Evolutionary conservation across 768 basidiomycete genomes (phyloP).

Genomic region (Lenzites betulinus): DNA sequence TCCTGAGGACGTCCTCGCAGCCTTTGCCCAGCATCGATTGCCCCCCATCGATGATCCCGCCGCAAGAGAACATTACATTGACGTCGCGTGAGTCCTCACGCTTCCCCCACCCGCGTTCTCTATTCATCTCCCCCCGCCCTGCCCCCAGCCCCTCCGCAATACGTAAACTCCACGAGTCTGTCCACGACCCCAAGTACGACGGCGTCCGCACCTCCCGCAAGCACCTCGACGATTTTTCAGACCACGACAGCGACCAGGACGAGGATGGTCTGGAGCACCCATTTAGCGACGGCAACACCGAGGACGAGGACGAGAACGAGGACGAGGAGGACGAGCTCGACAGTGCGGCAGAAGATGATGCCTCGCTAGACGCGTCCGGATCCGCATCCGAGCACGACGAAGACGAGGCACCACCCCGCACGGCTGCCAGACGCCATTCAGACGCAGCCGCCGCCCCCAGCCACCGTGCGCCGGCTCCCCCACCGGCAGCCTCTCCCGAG

Average conservation of each 20-base stretch:
- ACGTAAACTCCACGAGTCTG: constrained; percentile 61
- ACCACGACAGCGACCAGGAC: constrained; percentile 27
- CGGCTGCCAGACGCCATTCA: neutral
- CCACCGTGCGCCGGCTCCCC: neutral
- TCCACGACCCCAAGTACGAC: constrained; percentile 79
- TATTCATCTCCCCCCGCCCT: neutral
- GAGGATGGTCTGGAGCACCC: constrained; percentile 12
- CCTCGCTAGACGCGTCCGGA: neutral
- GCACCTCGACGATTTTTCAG: constrained; percentile 48
- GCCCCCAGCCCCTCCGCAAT: constrained; percentile 63
- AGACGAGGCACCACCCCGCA: constrained; percentile 20
- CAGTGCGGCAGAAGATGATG: constrained; percentile 25
- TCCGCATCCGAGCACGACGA: constrained; percentile 21
- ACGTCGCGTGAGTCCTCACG: constrained; percentile 68
- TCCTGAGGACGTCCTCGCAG: constrained; percentile 64
- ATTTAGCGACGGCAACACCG: constrained; percentile 23
- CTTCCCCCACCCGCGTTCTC: neutral
- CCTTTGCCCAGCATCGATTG: constrained; percentile 39
- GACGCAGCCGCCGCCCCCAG: too few species aligned
- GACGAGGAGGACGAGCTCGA: constrained; percentile 26
- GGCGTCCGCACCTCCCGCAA: constrained; percentile 66
- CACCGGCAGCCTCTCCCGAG: constrained; percentile 1
- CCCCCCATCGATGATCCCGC: constrained; percentile 33
- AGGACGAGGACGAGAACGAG: constrained; percentile 24
- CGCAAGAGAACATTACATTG: constrained; percentile 77